Conservation (phyloP, 495 filamentous ascomycete genomes). For the Friedmanniomyces endolithicus region DNA sequence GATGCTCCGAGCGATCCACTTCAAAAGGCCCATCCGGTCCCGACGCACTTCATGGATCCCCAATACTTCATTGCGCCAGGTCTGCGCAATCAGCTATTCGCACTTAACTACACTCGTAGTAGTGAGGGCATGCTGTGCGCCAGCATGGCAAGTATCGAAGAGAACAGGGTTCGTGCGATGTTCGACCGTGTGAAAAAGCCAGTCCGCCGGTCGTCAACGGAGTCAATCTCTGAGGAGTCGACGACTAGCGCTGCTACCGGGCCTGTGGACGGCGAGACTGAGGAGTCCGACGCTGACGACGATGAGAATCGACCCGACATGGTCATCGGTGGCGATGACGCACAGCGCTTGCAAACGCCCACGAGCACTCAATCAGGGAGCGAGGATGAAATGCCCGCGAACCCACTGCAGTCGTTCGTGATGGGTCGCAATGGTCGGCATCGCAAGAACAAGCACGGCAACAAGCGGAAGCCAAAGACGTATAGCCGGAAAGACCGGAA, state of each 20-base stretch:
- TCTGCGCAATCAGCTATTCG: slow-evolving; percentile 55
- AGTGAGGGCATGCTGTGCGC: slow-evolving; percentile 28
- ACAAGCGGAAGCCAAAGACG: slow-evolving; percentile 12
- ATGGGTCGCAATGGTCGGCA: neutral
- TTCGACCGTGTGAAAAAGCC: slow-evolving; percentile 31
- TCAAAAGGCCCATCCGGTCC: slow-evolving; percentile 21
- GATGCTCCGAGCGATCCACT: slow-evolving; percentile 19
- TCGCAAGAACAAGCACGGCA: slow-evolving; percentile 1
- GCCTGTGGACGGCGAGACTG: slow-evolving; percentile 1
- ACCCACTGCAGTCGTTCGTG: neutral
- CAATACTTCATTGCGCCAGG: slow-evolving; percentile 37
- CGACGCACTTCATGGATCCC: slow-evolving; percentile 32
- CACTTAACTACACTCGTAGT: slow-evolving; percentile 47
- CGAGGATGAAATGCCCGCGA: slow-evolving; percentile 8
- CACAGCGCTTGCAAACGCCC: neutral
- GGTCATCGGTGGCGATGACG: slow-evolving; percentile 11
- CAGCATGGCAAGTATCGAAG: slow-evolving; percentile 13
- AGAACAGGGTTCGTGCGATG: slow-evolving; percentile 6
- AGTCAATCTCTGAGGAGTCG: slow-evolving; percentile 11
- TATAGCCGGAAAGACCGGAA: slow-evolving; percentile 26
- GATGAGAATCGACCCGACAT: slow-evolving; percentile 15
- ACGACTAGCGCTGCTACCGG: slow-evolving; percentile 11
- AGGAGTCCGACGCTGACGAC: slow-evolving; percentile 14
- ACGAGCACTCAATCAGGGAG: neutral
- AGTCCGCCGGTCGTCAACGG: slow-evolving; percentile 46